These are phyloP conservation scores for Drechslerella dactyloides DNA, from an alignment of 2,329 filamentous ascomycete genomes.

Conservation along the genomic window DNA sequence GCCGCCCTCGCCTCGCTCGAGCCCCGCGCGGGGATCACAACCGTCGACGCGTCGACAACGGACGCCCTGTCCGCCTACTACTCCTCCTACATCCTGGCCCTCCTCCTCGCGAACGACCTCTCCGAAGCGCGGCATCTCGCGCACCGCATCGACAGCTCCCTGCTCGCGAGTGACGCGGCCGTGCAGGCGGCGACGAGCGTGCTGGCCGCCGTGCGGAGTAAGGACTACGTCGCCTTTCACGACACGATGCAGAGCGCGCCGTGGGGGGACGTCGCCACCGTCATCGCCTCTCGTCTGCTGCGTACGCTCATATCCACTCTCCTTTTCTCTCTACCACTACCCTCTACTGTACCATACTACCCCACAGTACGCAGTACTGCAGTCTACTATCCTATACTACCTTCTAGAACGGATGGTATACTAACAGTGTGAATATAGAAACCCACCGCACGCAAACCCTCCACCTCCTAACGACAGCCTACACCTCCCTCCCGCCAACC, in stretches of 20 bases:
- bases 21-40: conserved; percentile 42
- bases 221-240: conserved; percentile 52
- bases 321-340: too few relatives aligned
- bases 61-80: conserved; percentile 54
- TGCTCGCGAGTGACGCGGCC: conserved; percentile 51
- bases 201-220: conserved; percentile 53
- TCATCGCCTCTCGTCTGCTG: conserved; percentile 50
- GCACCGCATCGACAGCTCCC: conserved; percentile 52
- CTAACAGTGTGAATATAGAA: conserved; percentile 21
- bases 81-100: conserved; percentile 52
- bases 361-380: too few relatives aligned
- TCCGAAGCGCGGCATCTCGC: conserved; percentile 54
- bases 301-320: conserved; percentile 10
- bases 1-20: conserved; percentile 26
- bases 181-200: conserved; percentile 52
- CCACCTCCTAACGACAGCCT: conserved; percentile 53
- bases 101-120: conserved; percentile 53
- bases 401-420: neutral
- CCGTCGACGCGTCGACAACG: conserved; percentile 42
- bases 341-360: neutral
- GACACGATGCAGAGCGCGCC: conserved; percentile 51
- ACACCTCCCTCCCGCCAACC: conserved; percentile 53
- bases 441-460: conserved; percentile 53
- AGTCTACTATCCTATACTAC: too few relatives aligned
- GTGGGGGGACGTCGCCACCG: conserved; percentile 50